These are phyloP conservation scores for Aspergillus mulundensis DNA, from an alignment of 495 filamentous ascomycete genomes.

Conservation along the genomic window DNA sequence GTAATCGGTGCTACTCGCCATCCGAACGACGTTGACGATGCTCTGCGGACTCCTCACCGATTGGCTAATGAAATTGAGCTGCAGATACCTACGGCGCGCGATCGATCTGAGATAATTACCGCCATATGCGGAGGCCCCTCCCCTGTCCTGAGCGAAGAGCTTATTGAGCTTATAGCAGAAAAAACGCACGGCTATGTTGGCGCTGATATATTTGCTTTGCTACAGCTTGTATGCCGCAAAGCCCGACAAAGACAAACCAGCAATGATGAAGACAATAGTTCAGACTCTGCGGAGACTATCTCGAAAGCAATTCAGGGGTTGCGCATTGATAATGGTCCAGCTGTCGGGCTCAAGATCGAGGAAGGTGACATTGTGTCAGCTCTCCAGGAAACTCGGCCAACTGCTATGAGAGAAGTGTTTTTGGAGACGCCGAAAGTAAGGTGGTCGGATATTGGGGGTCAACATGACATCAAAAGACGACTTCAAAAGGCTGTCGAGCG, in stretches of 20 bases:
- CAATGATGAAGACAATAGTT: neutral
- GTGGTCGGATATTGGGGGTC: constrained; percentile 90
- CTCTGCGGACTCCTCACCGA: constrained; percentile 61
- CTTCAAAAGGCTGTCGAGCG: constrained; percentile 62
- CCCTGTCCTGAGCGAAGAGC: constrained; percentile 25
- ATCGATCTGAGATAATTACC: constrained; percentile 70
- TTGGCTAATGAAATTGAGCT: constrained; percentile 73
- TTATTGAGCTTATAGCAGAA: constrained; percentile 47
- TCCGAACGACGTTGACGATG: constrained; percentile 69
- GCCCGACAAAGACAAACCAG: constrained; percentile 33
- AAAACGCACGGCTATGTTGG: constrained; percentile 69
- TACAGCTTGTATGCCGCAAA: constrained; percentile 44
- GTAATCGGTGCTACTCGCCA: constrained; percentile 71
- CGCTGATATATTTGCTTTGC: constrained; percentile 53
- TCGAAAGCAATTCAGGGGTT: neutral
- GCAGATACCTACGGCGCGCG: constrained; percentile 67
- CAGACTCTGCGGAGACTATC: neutral
- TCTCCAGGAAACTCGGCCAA: constrained; percentile 61
- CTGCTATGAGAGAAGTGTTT: constrained; percentile 86
- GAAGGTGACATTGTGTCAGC: constrained; percentile 53
- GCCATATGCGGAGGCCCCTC: constrained; percentile 36
- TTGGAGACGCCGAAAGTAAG: constrained; percentile 79
- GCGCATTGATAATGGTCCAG: constrained; percentile 5
- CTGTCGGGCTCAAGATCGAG: constrained; percentile 28
- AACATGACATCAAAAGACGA: constrained; percentile 70